These are phyloP conservation scores for Polyporus arcularius DNA, from an alignment of 768 basidiomycete genomes.

Conservation along the genomic window DNA sequence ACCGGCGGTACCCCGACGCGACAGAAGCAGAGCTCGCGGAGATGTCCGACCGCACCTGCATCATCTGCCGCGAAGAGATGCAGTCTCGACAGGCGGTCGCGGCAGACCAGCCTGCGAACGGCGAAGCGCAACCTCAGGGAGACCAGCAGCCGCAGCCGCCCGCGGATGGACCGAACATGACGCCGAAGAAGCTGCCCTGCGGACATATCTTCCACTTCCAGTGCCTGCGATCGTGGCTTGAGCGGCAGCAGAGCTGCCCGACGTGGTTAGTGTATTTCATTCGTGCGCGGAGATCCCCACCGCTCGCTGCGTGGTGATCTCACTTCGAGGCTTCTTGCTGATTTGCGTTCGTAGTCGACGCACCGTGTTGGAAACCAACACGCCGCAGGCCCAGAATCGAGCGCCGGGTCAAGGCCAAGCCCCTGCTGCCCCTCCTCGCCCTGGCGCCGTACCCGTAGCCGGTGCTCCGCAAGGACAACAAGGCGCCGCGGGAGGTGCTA, in stretches of 20 bases:
- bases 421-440: conserved; percentile 25
- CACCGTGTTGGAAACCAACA: conserved; percentile 63
- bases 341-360: conserved; percentile 55
- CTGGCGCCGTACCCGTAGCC: conserved; percentile 26
- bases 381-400: conserved; percentile 18
- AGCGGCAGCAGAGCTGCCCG: conserved; percentile 97
- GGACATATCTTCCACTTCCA: conserved; percentile 99
- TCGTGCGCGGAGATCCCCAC: conserved; percentile 1
- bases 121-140: conserved; percentile 27
- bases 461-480: conserved; percentile 34
- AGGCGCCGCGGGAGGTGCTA: conserved; percentile 14
- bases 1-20: conserved; percentile 91
- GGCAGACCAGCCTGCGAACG: conserved; percentile 18
- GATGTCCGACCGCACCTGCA: conserved; percentile 91
- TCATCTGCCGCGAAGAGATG: conserved; percentile 99
- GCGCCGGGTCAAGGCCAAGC: conserved; percentile 18
- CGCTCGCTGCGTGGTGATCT: background rate
- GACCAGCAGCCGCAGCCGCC: conserved; percentile 26
- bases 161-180: conserved; percentile 83
- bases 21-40: conserved; percentile 79
- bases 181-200: conserved; percentile 95
- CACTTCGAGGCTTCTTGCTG: background rate
- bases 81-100: conserved; percentile 33
- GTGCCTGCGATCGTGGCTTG: conserved; percentile 95
- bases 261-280: conserved; percentile 72